Evolutionary conservation across 2,329 filamentous ascomycete genomes (phyloP).

Genomic region (Epichloe baconii): DNA sequence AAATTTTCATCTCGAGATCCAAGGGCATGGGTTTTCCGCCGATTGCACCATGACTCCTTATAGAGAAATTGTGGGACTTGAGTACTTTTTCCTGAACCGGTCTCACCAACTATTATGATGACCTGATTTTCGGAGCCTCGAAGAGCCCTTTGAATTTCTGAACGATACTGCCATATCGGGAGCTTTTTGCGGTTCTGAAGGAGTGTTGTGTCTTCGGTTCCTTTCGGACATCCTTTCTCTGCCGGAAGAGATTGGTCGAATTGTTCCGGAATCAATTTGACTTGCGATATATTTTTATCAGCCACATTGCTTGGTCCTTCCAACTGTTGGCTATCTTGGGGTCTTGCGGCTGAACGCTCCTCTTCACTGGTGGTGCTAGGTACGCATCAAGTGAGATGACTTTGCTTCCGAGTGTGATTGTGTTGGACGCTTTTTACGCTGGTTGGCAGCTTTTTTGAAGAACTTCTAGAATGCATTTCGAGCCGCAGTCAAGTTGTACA

Average conservation of each 20-base stretch:
- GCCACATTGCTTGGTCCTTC: background rate
- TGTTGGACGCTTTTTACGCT: conserved; percentile 22
- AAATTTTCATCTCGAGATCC: conserved; percentile 27
- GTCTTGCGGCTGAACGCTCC: background rate
- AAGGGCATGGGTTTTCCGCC: conserved; percentile 37
- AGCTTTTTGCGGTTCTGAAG: conserved; percentile 49
- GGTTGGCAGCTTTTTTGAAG: conserved; percentile 20
- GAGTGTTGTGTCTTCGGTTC: conserved; percentile 18
- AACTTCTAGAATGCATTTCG: conserved; percentile 1
- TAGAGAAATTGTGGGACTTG: conserved; percentile 88
- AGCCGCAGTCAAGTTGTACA: background rate
- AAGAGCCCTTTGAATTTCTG: conserved; percentile 54
- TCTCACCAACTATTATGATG: conserved; percentile 81
- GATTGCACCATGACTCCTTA: conserved; percentile 64
- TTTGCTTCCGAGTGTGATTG: conserved; percentile 34
- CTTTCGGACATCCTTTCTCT: conserved; percentile 6
- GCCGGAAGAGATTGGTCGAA: background rate
- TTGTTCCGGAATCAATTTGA: background rate
- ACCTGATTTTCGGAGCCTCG: conserved; percentile 47
- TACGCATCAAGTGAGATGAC: conserved; percentile 37
- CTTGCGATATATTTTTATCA: background rate
- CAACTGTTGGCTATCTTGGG: background rate
- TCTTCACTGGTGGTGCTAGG: conserved; percentile 21
- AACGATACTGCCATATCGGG: conserved; percentile 66
- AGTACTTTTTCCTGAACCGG: conserved; percentile 92